These are phyloP conservation scores for Cairneyella variabilis DNA, from an alignment of 495 filamentous ascomycete genomes.

Conservation along the genomic window DNA sequence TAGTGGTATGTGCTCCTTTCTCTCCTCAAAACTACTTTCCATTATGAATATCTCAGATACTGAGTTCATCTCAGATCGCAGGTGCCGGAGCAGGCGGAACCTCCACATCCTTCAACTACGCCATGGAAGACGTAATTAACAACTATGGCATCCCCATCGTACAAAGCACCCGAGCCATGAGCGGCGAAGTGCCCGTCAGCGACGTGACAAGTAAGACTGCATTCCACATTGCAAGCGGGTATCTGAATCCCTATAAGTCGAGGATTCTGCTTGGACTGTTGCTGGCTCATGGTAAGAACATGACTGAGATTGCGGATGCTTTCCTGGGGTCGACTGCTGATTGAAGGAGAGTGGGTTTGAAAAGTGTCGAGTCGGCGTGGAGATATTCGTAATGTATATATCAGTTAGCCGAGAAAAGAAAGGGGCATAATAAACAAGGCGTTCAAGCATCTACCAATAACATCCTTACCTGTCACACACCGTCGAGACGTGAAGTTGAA, in stretches of 20 bases:
- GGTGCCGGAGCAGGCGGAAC: too few relatives aligned
- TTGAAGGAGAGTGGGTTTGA: too few relatives aligned
- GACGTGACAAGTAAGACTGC: conserved; percentile 14
- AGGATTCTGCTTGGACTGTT: conserved; percentile 30
- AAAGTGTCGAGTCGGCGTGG: too few relatives aligned
- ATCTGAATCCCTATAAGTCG: conserved; percentile 31
- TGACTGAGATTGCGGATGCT: conserved; percentile 24
- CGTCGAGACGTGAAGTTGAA: too few relatives aligned
- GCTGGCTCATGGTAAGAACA: conserved; percentile 25
- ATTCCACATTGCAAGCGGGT: conserved; percentile 30
- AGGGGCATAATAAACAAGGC: too few relatives aligned
- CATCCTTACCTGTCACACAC: too few relatives aligned
- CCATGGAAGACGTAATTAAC: conserved; percentile 42
- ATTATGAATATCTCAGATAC: too few relatives aligned
- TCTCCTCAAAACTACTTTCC: too few relatives aligned
- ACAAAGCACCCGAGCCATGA: conserved; percentile 35
- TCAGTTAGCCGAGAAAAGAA: too few relatives aligned
- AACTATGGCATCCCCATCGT: conserved; percentile 41
- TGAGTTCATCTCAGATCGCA: too few relatives aligned
- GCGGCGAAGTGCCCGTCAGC: conserved; percentile 32
- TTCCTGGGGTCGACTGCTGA: conserved; percentile 24
- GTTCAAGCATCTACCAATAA: too few relatives aligned
- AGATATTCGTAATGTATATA: too few relatives aligned
- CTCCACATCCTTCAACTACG: conserved; percentile 35
- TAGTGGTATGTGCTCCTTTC: conserved; percentile 27